These are phyloP conservation scores for Lactifluus piperatus DNA, from an alignment of 768 basidiomycete genomes.

Conservation along the genomic window DNA sequence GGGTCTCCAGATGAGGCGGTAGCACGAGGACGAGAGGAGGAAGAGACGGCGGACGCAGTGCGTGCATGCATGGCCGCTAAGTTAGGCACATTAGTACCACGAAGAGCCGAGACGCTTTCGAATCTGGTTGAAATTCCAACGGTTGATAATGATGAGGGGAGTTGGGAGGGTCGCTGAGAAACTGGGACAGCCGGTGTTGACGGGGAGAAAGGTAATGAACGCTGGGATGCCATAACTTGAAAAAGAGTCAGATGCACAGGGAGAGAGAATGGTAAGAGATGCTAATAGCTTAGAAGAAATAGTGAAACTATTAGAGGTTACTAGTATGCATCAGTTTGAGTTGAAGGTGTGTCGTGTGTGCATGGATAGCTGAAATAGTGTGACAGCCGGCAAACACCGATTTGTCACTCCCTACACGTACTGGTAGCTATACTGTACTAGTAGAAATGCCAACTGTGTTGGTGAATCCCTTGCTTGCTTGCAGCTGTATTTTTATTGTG, in stretches of 20 bases:
- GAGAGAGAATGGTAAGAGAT: neutral
- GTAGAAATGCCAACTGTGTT: no score
- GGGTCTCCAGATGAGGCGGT: constrained; percentile 8
- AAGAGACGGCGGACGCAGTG: constrained; percentile 13
- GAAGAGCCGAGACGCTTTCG: constrained; percentile 4
- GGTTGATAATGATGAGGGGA: constrained; percentile 18
- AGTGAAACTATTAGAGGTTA: neutral
- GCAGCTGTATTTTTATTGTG: no score
- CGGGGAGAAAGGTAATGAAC: constrained; percentile 21
- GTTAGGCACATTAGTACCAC: constrained; percentile 1
- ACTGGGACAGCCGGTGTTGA: constrained; percentile 13
- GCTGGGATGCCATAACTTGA: constrained; percentile 17
- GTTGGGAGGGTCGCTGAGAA: constrained; percentile 18
- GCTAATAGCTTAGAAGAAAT: neutral
- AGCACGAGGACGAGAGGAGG: constrained; percentile 13
- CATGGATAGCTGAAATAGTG: neutral
- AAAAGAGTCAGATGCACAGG: neutral
- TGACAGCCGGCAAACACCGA: neutral
- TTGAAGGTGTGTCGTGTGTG: neutral
- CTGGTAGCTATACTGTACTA: no score
- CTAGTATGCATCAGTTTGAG: neutral
- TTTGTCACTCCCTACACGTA: no score
- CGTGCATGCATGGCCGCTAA: constrained; percentile 6
- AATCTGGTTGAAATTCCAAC: constrained; percentile 19
- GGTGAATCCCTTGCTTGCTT: no score